These are phyloP conservation scores for Septoria linicola DNA, from an alignment of 2,329 filamentous ascomycete species.

Conservation along the genomic window DNA sequence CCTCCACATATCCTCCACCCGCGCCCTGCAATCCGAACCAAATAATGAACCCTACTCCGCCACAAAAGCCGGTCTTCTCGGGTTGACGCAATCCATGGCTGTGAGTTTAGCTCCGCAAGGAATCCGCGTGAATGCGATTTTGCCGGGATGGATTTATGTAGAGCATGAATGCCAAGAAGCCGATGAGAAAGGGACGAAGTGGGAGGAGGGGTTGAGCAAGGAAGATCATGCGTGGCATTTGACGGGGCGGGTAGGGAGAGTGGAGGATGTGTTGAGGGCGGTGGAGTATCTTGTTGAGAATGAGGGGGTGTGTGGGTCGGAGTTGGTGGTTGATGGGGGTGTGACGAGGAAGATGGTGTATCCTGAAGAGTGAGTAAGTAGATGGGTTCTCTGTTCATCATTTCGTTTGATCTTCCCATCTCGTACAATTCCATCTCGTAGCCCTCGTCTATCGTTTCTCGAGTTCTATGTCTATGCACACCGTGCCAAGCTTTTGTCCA, in stretches of 20 bases:
- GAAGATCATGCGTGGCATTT: slow-evolving; percentile 53
- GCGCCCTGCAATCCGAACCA: slow-evolving; percentile 50
- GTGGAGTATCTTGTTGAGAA: slow-evolving; percentile 44
- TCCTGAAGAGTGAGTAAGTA: slow-evolving; percentile 9
- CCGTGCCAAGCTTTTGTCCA: background rate
- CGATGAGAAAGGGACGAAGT: slow-evolving; percentile 43
- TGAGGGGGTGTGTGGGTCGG: slow-evolving; percentile 47
- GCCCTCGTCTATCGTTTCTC: background rate
- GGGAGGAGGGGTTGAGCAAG: slow-evolving; percentile 49
- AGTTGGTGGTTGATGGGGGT: slow-evolving; percentile 50
- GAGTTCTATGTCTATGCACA: slow-evolving; percentile 10
- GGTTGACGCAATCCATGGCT: slow-evolving; percentile 51
- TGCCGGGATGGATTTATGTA: slow-evolving; percentile 56
- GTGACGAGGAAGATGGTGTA: slow-evolving; percentile 32
- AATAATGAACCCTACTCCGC: slow-evolving; percentile 53
- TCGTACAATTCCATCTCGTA: too few species aligned
- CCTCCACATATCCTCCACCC: slow-evolving; percentile 53
- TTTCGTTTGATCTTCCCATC: too few species aligned
- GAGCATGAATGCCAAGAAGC: slow-evolving; percentile 44
- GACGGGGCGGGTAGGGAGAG: slow-evolving; percentile 51
- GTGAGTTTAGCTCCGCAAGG: slow-evolving; percentile 46
- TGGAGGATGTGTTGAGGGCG: slow-evolving; percentile 47
- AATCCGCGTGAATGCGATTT: slow-evolving; percentile 51
- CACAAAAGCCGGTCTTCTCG: slow-evolving; percentile 53
- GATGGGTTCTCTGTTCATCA: too few species aligned